A percentile compares a stretch with the other conserved stretches of the same genome.
Conservation (phyloP, 441 rosid species). For the Croton laevigatus region DNA sequence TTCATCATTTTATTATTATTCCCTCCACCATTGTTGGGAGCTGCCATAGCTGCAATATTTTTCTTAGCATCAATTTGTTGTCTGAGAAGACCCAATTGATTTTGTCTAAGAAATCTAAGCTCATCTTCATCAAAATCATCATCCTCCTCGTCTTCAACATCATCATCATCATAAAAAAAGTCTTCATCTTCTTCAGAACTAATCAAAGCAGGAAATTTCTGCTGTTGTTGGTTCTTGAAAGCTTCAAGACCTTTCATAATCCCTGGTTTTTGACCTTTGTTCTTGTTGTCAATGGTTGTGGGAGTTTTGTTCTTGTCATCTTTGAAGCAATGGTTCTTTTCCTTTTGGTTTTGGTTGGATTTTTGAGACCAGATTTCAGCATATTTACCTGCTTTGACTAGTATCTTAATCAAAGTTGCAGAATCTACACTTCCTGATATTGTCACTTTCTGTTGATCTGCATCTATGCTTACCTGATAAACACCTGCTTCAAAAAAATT, state of each 20-base stretch:
- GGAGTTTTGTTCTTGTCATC: conserved; percentile 36
- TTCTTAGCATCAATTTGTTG: conserved; percentile 48
- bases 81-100: conserved; percentile 36
- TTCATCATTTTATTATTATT: conserved; percentile 27
- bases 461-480: conserved; percentile 62
- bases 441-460: conserved; percentile 77
- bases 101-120: conserved; percentile 33
- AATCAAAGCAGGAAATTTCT: conserved; percentile 30
- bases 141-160: conserved; percentile 37
- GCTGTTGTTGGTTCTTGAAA: conserved; percentile 53
- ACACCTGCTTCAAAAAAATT: conserved; percentile 46
- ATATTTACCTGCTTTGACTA: conserved; percentile 71
- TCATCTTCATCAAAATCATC: conserved; percentile 32
- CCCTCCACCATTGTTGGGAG: conserved; percentile 19
- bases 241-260: conserved; percentile 39
- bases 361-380: conserved; percentile 75
- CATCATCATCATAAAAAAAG: conserved; percentile 25
- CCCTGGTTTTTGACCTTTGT: conserved; percentile 48
- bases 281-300: conserved; percentile 17
- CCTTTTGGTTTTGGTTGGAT: conserved; percentile 39
- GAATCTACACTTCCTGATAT: conserved; percentile 69
- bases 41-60: conserved; percentile 29
- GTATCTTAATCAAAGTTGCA: conserved; percentile 66
- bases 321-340: conserved; percentile 30
- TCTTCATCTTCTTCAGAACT: conserved; percentile 47